A percentile compares a stretch with the other conserved stretches of the same genome.
Conservation (phyloP, 1,284 basidiomycete species). For the Tylopilus sp. region DNA sequence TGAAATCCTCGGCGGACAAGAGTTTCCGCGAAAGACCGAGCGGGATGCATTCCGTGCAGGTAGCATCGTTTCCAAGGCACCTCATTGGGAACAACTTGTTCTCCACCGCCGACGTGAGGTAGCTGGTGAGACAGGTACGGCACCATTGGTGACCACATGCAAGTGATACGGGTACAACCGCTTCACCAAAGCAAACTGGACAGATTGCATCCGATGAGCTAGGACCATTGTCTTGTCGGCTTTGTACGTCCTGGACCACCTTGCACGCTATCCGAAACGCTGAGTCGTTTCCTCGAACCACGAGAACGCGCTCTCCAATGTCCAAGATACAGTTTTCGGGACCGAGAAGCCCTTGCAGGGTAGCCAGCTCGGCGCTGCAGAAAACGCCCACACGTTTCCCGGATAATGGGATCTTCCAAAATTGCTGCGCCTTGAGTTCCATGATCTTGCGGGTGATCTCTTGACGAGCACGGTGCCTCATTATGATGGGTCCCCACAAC, state of each 20-base stretch:
- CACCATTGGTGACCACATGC: conserved; percentile 68
- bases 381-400: conserved; percentile 47
- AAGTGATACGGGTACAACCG: conserved; percentile 50
- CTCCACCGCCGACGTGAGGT: conserved; percentile 55
- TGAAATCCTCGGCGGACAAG: conserved; percentile 51
- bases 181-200: conserved; percentile 46
- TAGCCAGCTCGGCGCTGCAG: conserved; percentile 41
- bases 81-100: conserved; percentile 63
- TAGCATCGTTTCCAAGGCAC: conserved; percentile 61
- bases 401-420: conserved; percentile 46
- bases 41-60: conserved; percentile 54
- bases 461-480: conserved; percentile 41
- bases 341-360: conserved; percentile 41
- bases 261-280: conserved; percentile 38
- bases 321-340: conserved; percentile 41
- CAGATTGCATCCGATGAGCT: conserved; percentile 22
- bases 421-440: conserved; percentile 41
- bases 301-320: conserved; percentile 30
- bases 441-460: conserved; percentile 48
- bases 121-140: conserved; percentile 54
- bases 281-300: conserved; percentile 38
- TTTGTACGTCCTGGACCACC: conserved; percentile 38
- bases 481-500: conserved; percentile 48
- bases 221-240: conserved; percentile 29
- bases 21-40: conserved; percentile 49